phyloP scores from a whole-genome alignment of 768 basidiomycete species.

The Nidularia sp. region DNA sequence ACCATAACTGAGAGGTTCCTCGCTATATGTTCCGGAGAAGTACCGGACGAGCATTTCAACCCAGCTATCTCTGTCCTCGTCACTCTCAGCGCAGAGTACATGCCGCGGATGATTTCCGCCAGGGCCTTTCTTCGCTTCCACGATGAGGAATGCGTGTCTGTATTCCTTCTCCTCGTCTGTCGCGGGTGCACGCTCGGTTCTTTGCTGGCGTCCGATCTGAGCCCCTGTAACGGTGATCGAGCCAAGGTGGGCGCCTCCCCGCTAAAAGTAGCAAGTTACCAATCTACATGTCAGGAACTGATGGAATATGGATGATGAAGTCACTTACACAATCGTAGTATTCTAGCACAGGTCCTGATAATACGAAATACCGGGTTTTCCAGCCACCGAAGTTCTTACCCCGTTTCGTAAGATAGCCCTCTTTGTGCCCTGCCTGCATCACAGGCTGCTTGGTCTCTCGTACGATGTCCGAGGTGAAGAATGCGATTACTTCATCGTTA shows the following conservation, averaged over 20 bases:
- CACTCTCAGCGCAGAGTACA: slow-evolving; percentile 95
- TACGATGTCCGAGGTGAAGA: slow-evolving; percentile 88
- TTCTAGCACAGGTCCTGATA: slow-evolving; percentile 85
- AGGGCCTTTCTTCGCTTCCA: slow-evolving; percentile 78
- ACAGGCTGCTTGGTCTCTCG: slow-evolving; percentile 73
- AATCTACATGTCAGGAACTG: slow-evolving; percentile 8
- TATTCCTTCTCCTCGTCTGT: slow-evolving; percentile 89
- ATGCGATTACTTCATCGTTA: slow-evolving; percentile 86
- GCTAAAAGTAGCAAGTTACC: slow-evolving; percentile 38
- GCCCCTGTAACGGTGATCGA: slow-evolving; percentile 89
- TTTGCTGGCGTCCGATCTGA: slow-evolving; percentile 94
- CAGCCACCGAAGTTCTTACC: slow-evolving; percentile 98
- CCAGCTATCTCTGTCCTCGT: slow-evolving; percentile 90
- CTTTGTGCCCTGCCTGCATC: slow-evolving; percentile 81
- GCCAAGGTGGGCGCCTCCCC: slow-evolving; percentile 88
- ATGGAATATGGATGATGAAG: slow-evolving; percentile 4
- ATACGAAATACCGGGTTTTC: slow-evolving; percentile 94
- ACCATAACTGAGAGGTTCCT: slow-evolving; percentile 49
- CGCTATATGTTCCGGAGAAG: slow-evolving; percentile 76
- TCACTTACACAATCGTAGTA: slow-evolving; percentile 90
- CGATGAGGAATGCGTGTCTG: slow-evolving; percentile 95
- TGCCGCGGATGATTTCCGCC: slow-evolving; percentile 74
- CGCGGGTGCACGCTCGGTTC: slow-evolving; percentile 43
- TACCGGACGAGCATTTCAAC: slow-evolving; percentile 90
- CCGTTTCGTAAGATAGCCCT: slow-evolving; percentile 93